Conservation (phyloP, 108 stramenopile genomes). For the Fragilaria crotonensis region DNA sequence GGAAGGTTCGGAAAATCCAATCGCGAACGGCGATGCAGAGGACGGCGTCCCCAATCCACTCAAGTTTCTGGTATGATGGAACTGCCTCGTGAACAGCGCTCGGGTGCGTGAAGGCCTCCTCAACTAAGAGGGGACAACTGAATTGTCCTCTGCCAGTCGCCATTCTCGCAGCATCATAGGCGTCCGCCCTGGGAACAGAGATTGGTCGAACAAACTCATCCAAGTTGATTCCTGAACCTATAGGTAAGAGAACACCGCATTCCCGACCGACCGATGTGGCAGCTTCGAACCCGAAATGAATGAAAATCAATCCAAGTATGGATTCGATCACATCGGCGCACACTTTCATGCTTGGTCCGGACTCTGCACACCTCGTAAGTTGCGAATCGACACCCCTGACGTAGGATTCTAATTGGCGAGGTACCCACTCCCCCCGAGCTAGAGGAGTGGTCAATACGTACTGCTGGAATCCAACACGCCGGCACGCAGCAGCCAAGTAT, state of each 20-base stretch:
- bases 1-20: conserved; percentile 35
- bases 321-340: conserved; percentile 58
- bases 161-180: not conserved
- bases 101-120: conserved; percentile 59
- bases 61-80: conserved; percentile 52
- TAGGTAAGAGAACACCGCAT: conserved; percentile 25
- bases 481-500: conserved; percentile 20
- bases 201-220: conserved; percentile 9
- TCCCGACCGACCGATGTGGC: conserved; percentile 34
- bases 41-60: conserved; percentile 70
- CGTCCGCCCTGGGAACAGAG: not conserved
- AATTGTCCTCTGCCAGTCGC: conserved; percentile 17
- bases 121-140: conserved; percentile 19
- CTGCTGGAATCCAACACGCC: conserved; percentile 15
- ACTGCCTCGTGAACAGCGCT: conserved; percentile 34
- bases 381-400: conserved; percentile 10
- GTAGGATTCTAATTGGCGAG: too few relatives aligned
- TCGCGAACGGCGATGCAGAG: conserved; percentile 44
- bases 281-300: conserved; percentile 31
- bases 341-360: conserved; percentile 16
- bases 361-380: not conserved
- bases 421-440: conserved; percentile 36
- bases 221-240: too few relatives aligned
- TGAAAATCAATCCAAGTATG: conserved; percentile 43
- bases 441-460: conserved; percentile 35